Conservation (phyloP, 176 grass and related monocot species). For the Rhipidocladum racemiflorum region DNA sequence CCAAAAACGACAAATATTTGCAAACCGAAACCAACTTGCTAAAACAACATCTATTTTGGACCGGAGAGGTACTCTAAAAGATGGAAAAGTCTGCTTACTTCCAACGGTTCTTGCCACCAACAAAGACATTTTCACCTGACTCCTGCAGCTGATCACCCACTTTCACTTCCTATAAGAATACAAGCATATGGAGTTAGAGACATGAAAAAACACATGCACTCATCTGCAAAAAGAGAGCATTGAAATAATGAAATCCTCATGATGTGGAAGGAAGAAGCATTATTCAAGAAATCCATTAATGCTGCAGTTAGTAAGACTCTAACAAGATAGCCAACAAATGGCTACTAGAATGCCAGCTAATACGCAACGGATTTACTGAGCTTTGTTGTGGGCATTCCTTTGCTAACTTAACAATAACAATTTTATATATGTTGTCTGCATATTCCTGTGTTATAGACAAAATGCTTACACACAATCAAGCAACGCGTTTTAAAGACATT, state of each 20-base stretch:
- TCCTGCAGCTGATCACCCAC: conserved; percentile 66
- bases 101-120: conserved; percentile 93
- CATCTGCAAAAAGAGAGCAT: not conserved
- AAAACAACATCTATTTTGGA: conserved; percentile 8
- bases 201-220: not conserved
- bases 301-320: not conserved
- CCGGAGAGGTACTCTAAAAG: not conserved
- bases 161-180: conserved; percentile 69
- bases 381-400: not conserved
- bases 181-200: not conserved
- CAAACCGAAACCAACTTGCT: not conserved
- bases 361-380: not conserved
- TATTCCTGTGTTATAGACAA: not conserved
- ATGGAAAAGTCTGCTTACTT: conserved; percentile 46
- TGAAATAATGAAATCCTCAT: conserved; percentile 12
- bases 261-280: not conserved
- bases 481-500: not conserved
- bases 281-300: not conserved
- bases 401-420: not conserved
- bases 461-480: not conserved
- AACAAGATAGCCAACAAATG: not conserved
- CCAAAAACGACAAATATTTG: not conserved
- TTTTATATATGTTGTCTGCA: not conserved
- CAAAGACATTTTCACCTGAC: conserved; percentile 89
- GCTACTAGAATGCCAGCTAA: not conserved